Evolutionary conservation across 2,329 filamentous ascomycete genomes (phyloP), one percentile per base, ranked within the genome.

Genomic region (Fusarium sp.): DNA sequence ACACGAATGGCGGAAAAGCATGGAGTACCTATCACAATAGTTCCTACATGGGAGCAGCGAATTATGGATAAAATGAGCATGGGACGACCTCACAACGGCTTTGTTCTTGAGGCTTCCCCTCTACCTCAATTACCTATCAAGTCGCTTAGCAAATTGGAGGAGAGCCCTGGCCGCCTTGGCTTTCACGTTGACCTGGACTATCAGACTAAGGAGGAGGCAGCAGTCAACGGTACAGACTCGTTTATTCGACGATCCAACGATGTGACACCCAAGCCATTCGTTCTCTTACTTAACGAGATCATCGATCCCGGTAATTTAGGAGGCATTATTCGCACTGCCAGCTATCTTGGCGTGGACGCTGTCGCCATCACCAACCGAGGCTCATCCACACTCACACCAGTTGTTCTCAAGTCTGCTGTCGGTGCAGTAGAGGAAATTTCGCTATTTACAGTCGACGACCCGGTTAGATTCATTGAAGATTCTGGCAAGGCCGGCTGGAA

Each of bases 251-350:
- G 78, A 7, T 70, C 74, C 16, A 78, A 71, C 62, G 70, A 74
- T 28, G 63, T 76, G 16, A 75, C 75, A 14, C 84, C 82, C 59
- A 87, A 90, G 53, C 93, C 93, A 0, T 84, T 97, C 30, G 84
- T 97, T 11, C 82, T 97, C 3, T 81, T 95, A 32, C 83, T 96
- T 3, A 91, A 96, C 72, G 88, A 91, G 56, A 90, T 97, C 40
- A 82, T 93, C 12, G 95, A 99, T 75, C 92, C 94, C 1, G 94
- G 93, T 27, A 99, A 99, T 76, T 83, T 98, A 1, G 96, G 96
- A 43, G 93, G 90, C 23, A 95, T 98, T 63, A 85, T 98, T 45
- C 92, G 96, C 37, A 93, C 93, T 8, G 93, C 94, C 4, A 92
- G 93, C 75, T 98, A 96, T 79, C 87, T 98, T n/a, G 95, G 95